Evolutionary conservation across 108 stramenopile genomes (phyloP).

Genomic region (Skeletonema tropicum): DNA sequence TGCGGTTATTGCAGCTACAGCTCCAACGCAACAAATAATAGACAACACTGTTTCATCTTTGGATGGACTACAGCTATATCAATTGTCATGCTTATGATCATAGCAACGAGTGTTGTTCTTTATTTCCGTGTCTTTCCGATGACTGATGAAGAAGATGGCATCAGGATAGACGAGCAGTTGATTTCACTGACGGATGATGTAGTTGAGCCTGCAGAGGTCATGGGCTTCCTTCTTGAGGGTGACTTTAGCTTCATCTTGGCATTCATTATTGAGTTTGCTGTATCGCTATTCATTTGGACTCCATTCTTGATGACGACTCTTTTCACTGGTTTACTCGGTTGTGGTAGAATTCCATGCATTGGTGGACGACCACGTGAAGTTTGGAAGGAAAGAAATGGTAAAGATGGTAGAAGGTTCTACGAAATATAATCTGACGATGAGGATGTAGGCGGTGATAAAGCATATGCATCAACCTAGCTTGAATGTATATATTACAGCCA

Average conservation of each 20-base stretch:
- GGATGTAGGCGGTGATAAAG: too few relatives aligned
- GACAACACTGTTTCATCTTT: neutral
- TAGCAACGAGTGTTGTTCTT: constrained; percentile 24
- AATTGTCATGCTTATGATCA: constrained; percentile 21
- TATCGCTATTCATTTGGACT: constrained; percentile 41
- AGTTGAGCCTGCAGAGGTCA: neutral
- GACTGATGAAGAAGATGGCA: constrained; percentile 9
- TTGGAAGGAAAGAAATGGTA: neutral
- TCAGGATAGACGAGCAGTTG: neutral
- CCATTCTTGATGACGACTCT: constrained; percentile 40
- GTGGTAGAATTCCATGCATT: constrained; percentile 35
- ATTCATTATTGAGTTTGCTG: constrained; percentile 39
- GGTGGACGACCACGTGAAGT: constrained; percentile 48
- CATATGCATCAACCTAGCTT: too few relatives aligned
- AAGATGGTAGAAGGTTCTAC: neutral
- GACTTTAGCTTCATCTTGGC: constrained; percentile 40
- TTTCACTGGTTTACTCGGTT: constrained; percentile 51
- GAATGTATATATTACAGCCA: too few relatives aligned
- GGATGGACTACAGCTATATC: constrained; percentile 43
- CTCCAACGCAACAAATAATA: neutral
- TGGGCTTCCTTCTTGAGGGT: neutral
- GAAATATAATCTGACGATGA: too few relatives aligned
- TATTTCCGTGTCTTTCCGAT: constrained; percentile 20
- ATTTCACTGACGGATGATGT: neutral
- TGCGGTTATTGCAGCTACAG: constrained; percentile 24